phyloP scores from a whole-genome alignment of 805 yeast genomes.

The Candida alai region DNA sequence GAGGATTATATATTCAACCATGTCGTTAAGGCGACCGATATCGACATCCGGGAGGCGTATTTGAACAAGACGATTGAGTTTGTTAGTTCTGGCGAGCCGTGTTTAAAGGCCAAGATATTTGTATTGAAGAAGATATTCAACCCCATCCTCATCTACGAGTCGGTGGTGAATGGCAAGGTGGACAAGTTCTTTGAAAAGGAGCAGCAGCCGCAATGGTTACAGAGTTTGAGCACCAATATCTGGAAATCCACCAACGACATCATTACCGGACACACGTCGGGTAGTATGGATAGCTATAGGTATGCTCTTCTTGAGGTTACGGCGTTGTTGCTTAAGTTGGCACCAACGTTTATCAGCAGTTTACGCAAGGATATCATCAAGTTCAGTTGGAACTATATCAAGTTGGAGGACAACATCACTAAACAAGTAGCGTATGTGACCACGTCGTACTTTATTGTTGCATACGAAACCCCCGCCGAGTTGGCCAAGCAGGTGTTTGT shows the following conservation, averaged over 20 bases:
- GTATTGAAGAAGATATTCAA: constrained; percentile 56
- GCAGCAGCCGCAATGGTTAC: constrained; percentile 57
- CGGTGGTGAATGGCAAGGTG: constrained; percentile 45
- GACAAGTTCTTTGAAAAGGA: constrained; percentile 39
- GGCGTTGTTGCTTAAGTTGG: constrained; percentile 66
- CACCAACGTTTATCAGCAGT: constrained; percentile 55
- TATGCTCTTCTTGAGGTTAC: constrained; percentile 80
- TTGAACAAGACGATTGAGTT: constrained; percentile 50
- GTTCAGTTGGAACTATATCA: constrained; percentile 91
- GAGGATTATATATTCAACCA: constrained; percentile 55
- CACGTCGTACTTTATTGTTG: constrained; percentile 79
- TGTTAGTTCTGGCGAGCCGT: constrained; percentile 40
- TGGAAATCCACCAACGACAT: constrained; percentile 68
- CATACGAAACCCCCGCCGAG: constrained; percentile 83
- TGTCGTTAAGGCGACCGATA: constrained; percentile 50
- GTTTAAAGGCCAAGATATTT: constrained; percentile 55
- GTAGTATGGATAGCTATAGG: constrained; percentile 68
- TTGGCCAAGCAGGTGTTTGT: constrained; percentile 90
- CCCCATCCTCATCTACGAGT: constrained; percentile 62
- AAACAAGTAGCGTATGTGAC: constrained; percentile 92
- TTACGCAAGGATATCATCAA: constrained; percentile 81
- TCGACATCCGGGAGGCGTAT: constrained; percentile 44
- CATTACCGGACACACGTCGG: constrained; percentile 53
- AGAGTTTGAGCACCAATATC: constrained; percentile 53
- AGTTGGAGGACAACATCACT: constrained; percentile 80